These are phyloP conservation scores for Mycena olivaceomarginata DNA, from an alignment of 768 basidiomycete genomes.

Conservation along the genomic window DNA sequence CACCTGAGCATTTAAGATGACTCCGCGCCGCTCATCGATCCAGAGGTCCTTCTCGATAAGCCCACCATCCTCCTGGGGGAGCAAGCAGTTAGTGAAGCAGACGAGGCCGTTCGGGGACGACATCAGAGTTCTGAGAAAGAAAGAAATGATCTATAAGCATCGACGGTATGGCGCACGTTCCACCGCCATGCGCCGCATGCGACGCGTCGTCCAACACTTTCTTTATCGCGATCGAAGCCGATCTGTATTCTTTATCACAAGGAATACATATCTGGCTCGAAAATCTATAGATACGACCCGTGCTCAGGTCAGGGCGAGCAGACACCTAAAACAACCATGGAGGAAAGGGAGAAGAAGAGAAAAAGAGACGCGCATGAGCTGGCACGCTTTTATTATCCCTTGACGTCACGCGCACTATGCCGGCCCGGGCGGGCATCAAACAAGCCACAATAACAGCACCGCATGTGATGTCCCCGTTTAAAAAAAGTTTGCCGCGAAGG, in stretches of 20 bases:
- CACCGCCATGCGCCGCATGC: constrained; percentile 22
- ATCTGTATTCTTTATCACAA: constrained; percentile 33
- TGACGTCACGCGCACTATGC: not conserved
- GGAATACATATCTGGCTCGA: constrained; percentile 18
- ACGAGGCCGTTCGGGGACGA: constrained; percentile 78
- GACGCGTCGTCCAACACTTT: constrained; percentile 17
- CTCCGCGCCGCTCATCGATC: constrained; percentile 85
- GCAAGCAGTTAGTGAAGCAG: constrained; percentile 92
- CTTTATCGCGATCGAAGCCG: constrained; percentile 30
- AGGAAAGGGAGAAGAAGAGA: not conserved
- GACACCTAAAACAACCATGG: not conserved
- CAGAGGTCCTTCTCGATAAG: constrained; percentile 86
- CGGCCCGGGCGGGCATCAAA: not conserved
- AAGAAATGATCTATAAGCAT: constrained; percentile 30
- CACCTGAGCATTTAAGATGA: constrained; percentile 87
- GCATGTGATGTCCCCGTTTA: not conserved
- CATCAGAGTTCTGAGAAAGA: constrained; percentile 53
- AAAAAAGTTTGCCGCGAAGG: not conserved
- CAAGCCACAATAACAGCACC: not conserved
- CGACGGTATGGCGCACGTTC: constrained; percentile 16
- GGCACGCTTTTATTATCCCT: not conserved
- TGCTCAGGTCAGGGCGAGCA: not conserved
- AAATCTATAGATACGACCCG: constrained; percentile 4
- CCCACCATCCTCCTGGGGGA: constrained; percentile 88
- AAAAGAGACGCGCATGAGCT: not conserved